These are phyloP conservation scores for Coniochaeta sp. DNA, from an alignment of 2,329 filamentous ascomycete genomes.

Conservation along the genomic window DNA sequence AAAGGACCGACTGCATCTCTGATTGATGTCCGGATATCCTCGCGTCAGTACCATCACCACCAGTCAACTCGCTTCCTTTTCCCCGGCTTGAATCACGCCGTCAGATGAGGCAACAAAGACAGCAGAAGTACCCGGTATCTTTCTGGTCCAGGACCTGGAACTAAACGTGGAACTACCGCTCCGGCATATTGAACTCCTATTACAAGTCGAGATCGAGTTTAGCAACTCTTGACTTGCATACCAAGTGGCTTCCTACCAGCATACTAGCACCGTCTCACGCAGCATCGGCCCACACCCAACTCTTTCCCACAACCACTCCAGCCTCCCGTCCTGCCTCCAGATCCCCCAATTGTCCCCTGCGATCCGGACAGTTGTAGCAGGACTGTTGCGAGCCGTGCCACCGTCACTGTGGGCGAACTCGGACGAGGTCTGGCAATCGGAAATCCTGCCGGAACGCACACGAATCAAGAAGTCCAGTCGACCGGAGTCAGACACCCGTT, in stretches of 20 bases:
- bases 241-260: background rate
- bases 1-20: background rate
- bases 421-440: background rate
- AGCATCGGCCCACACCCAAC: background rate
- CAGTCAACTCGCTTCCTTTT: background rate
- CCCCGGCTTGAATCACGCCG: background rate
- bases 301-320: background rate
- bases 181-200: background rate
- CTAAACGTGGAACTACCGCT: background rate
- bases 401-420: conserved; percentile 24
- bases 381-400: conserved; percentile 26
- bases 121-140: too few species aligned
- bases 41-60: background rate
- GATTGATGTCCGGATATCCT: background rate
- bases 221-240: background rate
- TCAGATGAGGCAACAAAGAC: background rate
- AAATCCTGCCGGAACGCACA: conserved; percentile 12
- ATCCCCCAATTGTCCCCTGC: background rate
- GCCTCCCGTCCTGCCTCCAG: background rate
- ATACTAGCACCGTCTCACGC: background rate
- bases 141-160: background rate
- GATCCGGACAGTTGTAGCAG: conserved; percentile 15
- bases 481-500: conserved; percentile 19
- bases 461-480: conserved; percentile 26
- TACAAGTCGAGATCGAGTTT: background rate